A percentile compares a stretch with the other conserved stretches of the same genome.
Conservation (phyloP, 2,329 filamentous ascomycete genomes). For the Fonsecaea erecta region DNA sequence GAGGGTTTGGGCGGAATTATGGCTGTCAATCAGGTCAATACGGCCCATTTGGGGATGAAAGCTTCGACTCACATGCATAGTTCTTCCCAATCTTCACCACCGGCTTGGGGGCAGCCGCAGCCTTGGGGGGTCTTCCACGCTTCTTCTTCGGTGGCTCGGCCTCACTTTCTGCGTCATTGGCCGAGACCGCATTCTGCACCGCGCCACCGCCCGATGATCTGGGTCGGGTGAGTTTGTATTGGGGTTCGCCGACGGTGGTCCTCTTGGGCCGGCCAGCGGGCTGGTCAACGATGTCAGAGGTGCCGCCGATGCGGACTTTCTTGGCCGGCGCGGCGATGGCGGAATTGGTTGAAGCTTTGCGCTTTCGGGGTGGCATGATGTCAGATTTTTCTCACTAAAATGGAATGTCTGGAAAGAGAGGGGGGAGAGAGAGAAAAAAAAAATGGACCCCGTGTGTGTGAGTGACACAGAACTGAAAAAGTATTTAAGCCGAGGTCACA, state of each 20-base stretch:
- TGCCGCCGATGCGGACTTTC: constrained; percentile 30
- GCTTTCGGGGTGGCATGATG: constrained; percentile 29
- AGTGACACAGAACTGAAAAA: no score
- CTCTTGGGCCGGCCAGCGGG: constrained; percentile 32
- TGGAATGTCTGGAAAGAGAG: no score
- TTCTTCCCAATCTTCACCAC: not conserved
- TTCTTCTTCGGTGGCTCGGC: constrained; percentile 1
- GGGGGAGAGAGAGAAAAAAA: no score
- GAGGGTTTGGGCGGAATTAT: not conserved
- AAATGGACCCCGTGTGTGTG: no score
- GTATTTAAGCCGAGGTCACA: no score
- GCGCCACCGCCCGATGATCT: constrained; percentile 20
- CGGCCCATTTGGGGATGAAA: not conserved
- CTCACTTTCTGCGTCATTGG: constrained; percentile 2
- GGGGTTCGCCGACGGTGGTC: constrained; percentile 27
- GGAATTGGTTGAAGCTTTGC: constrained; percentile 21
- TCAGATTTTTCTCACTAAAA: not conserved
- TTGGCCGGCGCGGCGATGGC: constrained; percentile 20
- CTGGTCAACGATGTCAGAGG: constrained; percentile 18
- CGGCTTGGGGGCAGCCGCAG: not conserved
- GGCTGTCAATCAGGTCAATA: constrained; percentile 1
- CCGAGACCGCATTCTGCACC: constrained; percentile 4
- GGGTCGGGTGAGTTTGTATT: constrained; percentile 25
- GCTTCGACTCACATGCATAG: not conserved
- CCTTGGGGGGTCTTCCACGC: constrained; percentile 19